Conservation (phyloP, 352 stramenopile genomes). For the Phytopythium chamaehyphon region DNA sequence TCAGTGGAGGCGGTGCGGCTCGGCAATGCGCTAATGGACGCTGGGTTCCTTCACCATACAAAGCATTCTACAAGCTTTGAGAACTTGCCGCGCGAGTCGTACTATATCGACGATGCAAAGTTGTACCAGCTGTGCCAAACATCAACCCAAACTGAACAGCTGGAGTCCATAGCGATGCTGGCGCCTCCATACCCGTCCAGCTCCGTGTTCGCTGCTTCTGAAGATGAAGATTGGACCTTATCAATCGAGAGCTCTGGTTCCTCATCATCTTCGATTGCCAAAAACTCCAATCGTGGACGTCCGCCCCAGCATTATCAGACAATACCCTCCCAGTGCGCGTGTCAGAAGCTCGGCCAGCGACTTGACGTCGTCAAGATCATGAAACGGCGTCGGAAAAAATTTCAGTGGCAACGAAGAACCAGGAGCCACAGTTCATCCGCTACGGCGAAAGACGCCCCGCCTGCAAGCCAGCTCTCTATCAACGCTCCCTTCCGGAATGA, state of each 20-base stretch:
- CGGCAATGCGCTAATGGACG: slow-evolving; percentile 47
- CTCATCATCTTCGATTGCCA: slow-evolving; percentile 4
- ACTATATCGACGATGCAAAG: slow-evolving; percentile 42
- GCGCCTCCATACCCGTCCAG: background rate
- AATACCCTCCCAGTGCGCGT: slow-evolving; percentile 22
- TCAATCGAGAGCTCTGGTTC: slow-evolving; percentile 7
- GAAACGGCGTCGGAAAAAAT: slow-evolving; percentile 6
- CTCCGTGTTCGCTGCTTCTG: background rate
- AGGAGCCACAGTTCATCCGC: background rate
- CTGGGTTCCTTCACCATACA: slow-evolving; percentile 39
- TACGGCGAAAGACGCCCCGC: background rate
- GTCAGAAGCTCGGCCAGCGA: slow-evolving; percentile 33
- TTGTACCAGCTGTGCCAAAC: slow-evolving; percentile 10
- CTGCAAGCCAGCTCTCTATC: background rate
- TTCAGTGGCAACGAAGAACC: background rate
- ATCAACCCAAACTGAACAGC: background rate
- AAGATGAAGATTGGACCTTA: slow-evolving; percentile 6
- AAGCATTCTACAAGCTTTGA: slow-evolving; percentile 20
- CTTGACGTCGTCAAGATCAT: slow-evolving; percentile 14
- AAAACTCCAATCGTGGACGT: background rate
- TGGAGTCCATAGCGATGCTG: slow-evolving; percentile 2
- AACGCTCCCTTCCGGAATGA: background rate
- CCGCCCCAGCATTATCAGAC: background rate
- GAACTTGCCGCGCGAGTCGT: slow-evolving; percentile 14
- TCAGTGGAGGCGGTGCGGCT: slow-evolving; percentile 29